A percentile compares a stretch with the other conserved stretches of the same genome.
phyloP scores from a whole-genome alignment of 768 basidiomycete genomes.

The Hebeloma cylindrosporum region DNA sequence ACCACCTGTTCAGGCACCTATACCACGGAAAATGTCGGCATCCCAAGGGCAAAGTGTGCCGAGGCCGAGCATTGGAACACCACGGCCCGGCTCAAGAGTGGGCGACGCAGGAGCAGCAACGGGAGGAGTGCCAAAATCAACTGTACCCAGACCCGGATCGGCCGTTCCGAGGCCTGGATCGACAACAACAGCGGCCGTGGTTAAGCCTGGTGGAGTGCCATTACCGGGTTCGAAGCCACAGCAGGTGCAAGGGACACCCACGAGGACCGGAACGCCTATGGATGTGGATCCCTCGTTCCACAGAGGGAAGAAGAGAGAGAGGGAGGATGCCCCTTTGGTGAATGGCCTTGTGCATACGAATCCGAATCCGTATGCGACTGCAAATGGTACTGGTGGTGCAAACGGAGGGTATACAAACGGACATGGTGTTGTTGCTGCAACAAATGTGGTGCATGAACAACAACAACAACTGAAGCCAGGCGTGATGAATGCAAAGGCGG shows the following conservation, averaged over 20 bases:
- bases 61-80: slow-evolving; percentile 28
- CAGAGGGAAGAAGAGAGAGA: slow-evolving; percentile 44
- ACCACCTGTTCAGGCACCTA: slow-evolving; percentile 33
- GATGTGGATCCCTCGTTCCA: slow-evolving; percentile 30
- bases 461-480: slow-evolving; percentile 14
- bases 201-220: slow-evolving; percentile 15
- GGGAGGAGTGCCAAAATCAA: slow-evolving; percentile 12
- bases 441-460: too few species aligned
- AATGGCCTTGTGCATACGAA: slow-evolving; percentile 15
- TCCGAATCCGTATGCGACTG: slow-evolving; percentile 30
- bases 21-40: slow-evolving; percentile 27
- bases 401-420: slow-evolving; percentile 21
- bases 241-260: slow-evolving; percentile 19
- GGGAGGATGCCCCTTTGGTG: slow-evolving; percentile 30
- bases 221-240: slow-evolving; percentile 17
- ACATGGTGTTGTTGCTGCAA: neutral
- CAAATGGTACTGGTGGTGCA: slow-evolving; percentile 37
- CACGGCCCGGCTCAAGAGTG: slow-evolving; percentile 26
- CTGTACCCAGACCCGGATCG: slow-evolving; percentile 30
- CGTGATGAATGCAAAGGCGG: slow-evolving; percentile 55
- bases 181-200: slow-evolving; percentile 22
- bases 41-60: slow-evolving; percentile 12
- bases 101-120: slow-evolving; percentile 4
- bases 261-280: slow-evolving; percentile 32
- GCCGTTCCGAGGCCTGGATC: slow-evolving; percentile 31